Percentiles rank a stretch among this genome's conserved stretches.
Conservation (phyloP, 176 grass and related monocot genomes). For the sorghum (Sorghum bicolor) region Sorghum_bicolor_NCBIv3 NC_012872.2:68015501-68016000, state of each 20-base stretch:
- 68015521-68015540: not conserved
- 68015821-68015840: conserved; percentile 4
- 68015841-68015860: conserved; percentile 7
- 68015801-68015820: not conserved
- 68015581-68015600: not conserved
- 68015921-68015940: not conserved
- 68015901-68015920: not conserved
- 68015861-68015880: not conserved
- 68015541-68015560: not conserved
- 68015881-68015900: not conserved
- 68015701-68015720: not conserved
- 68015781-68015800: too few species aligned
- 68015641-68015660: not conserved
- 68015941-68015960: not conserved
- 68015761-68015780: too few species aligned
- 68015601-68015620: too few species aligned
- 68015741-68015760: not conserved
- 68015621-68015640: not conserved
- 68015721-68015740: not conserved
- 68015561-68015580: not conserved
- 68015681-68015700: not conserved
- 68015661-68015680: conserved; percentile 7
- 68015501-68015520: not conserved
- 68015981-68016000: too few species aligned
- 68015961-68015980: not conserved